phyloP scores from a whole-genome alignment of 1,139 yeast species.

The Pichia cactophila region DNA sequence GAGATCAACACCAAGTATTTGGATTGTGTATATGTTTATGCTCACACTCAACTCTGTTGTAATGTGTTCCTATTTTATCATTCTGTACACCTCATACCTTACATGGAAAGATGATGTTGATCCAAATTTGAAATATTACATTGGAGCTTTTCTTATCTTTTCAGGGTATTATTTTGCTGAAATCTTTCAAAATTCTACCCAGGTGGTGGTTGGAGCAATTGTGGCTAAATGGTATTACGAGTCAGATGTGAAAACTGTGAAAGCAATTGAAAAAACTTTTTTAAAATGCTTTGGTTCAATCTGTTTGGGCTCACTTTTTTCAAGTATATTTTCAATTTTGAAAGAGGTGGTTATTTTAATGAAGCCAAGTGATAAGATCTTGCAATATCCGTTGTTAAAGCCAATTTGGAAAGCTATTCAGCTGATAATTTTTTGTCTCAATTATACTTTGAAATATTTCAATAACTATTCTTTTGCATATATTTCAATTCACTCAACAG shows the following conservation, averaged over 20 bases:
- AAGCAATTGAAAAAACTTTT: conserved; percentile 71
- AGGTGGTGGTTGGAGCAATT: conserved; percentile 74
- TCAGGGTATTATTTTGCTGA: conserved; percentile 83
- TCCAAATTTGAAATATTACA: conserved; percentile 15
- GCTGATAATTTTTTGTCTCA: conserved; percentile 24
- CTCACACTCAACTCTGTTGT: conserved; percentile 57
- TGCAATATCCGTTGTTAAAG: conserved; percentile 26
- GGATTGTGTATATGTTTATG: conserved; percentile 57
- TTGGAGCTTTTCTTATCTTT: conserved; percentile 41
- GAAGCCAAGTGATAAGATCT: conserved; percentile 16
- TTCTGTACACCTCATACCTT: conserved; percentile 66
- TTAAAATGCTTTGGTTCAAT: conserved; percentile 87
- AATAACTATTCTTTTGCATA: conserved; percentile 86
- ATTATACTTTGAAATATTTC: conserved; percentile 47
- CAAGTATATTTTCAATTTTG: conserved; percentile 57
- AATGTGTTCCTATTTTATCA: conserved; percentile 42
- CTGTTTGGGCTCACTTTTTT: conserved; percentile 79
- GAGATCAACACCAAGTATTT: conserved; percentile 61
- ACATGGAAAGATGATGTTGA: conserved; percentile 39
- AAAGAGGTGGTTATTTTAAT: conserved; percentile 21
- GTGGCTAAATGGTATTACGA: conserved; percentile 92
- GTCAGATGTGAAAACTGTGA: conserved; percentile 71
- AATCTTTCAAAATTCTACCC: conserved; percentile 75
- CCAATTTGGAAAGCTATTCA: conserved; percentile 64
- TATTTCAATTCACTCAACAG: conserved; percentile 77